phyloP scores from a whole-genome alignment of 1,284 basidiomycete genomes.

The Malassezia slooffiae region DNA sequence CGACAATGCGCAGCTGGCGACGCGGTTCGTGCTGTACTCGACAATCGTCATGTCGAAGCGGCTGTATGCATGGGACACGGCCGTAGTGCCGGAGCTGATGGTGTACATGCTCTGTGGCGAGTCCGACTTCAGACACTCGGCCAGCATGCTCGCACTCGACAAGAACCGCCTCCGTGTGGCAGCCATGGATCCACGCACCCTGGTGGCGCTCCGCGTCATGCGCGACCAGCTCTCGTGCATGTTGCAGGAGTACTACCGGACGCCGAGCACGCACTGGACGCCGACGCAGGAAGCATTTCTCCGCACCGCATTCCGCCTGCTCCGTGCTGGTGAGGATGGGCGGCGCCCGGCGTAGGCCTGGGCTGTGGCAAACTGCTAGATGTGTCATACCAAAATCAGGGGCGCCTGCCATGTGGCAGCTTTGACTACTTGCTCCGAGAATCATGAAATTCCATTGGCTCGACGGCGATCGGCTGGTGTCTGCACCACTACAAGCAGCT shows the following conservation, averaged over 20 bases:
- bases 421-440: too few relatives aligned
- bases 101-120: conserved; percentile 82
- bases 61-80: conserved; percentile 89
- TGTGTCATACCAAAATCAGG: too few relatives aligned
- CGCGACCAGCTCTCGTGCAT: conserved; percentile 59
- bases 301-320: too few relatives aligned
- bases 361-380: too few relatives aligned
- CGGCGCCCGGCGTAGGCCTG: not conserved
- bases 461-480: too few relatives aligned
- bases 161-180: conserved; percentile 69
- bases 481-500: too few relatives aligned
- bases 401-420: too few relatives aligned
- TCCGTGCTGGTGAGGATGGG: too few relatives aligned
- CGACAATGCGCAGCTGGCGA: conserved; percentile 17
- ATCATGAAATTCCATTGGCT: too few relatives aligned
- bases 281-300: not conserved
- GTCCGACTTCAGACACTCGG: conserved; percentile 71
- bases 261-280: conserved; percentile 10
- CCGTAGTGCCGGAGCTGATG: conserved; percentile 73
- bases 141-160: conserved; percentile 66
- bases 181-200: conserved; percentile 55
- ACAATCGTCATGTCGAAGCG: conserved; percentile 70
- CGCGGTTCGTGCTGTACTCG: conserved; percentile 27
- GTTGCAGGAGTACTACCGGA: conserved; percentile 52
- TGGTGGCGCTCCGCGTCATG: conserved; percentile 69